Base-by-base conservation (phyloP, 1,284 basidiomycete species). In the Cutaneotrichosporon sp. region DNA sequence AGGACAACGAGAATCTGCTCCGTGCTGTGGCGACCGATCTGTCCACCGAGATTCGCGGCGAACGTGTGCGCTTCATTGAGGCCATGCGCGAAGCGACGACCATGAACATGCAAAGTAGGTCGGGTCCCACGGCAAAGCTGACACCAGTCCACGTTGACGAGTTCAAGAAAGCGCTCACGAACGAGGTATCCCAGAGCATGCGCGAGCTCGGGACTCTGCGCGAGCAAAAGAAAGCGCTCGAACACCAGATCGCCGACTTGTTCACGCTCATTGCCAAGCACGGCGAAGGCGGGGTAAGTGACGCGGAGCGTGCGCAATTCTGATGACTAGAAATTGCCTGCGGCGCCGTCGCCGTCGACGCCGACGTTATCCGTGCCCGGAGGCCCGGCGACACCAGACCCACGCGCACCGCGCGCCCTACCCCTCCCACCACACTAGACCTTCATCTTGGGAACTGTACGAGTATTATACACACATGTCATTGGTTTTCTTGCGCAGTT, bases 41-140 rank as follows among this genome's bases (percentile, higher is more conserved):
- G 9, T 84, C 84, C 1, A 80, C 81, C 48, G 88, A 90, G 63
- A 90, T 91, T 52, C 83, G 84, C 48, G 88, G 88, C 7, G 88
- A 91, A 73, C 78, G 88, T 40, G 73, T 91, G 50, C 78, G 86
- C 4, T 91, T 92, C 65, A 85, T 91, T 10, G 89, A 92, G 62
- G 87, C 88, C 15, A 92, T 91, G 88, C 87, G 87, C 66, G 84
- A 89, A 61, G 89, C 88, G 1, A 91, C 89, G 0, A 82, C 83
- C 1, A 86, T 90, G 66, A 90, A 91, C 60, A 83, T 91, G 8
- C 83, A 87, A 67, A 77, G 87, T 87, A 69, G 73, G 80, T 68
- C 1, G 12, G 12, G 20, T 22, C 41, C 13, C 13, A 43, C 8
- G 14, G 41, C 14, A 18, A 14, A 14, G 37, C 38, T n/a, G 30